Percentiles rank a stretch among this genome's conserved stretches.
Evolutionary conservation across 2,329 filamentous ascomycete genomes (phyloP).

Genomic region (Cyphellophora europaea): DNA sequence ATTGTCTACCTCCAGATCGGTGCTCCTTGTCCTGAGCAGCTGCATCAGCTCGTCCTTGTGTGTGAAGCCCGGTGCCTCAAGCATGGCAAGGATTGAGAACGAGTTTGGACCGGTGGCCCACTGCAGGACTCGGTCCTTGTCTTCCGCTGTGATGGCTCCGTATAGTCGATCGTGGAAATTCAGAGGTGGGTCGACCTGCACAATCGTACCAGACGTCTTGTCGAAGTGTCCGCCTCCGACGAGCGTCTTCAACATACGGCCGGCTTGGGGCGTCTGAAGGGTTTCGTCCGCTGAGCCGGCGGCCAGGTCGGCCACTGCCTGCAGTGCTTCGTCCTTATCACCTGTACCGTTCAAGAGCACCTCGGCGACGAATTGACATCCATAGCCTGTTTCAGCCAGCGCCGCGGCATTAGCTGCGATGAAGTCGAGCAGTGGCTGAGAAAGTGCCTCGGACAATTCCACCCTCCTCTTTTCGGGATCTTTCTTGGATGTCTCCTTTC

Average conservation of each 20-base stretch:
- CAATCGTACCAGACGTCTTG: slow-evolving; percentile 52
- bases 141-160: slow-evolving; percentile 48
- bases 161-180: slow-evolving; percentile 78
- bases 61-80: slow-evolving; percentile 65
- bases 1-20: slow-evolving; percentile 41
- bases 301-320: slow-evolving; percentile 49
- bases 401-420: slow-evolving; percentile 59
- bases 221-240: slow-evolving; percentile 86
- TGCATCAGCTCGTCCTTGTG: slow-evolving; percentile 58
- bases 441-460: slow-evolving; percentile 67
- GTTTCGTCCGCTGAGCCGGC: slow-evolving; percentile 32
- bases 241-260: slow-evolving; percentile 81
- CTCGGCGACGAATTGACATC: slow-evolving; percentile 77
- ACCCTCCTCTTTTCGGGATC: slow-evolving; percentile 64
- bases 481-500: slow-evolving; percentile 85
- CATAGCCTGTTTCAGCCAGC: slow-evolving; percentile 67
- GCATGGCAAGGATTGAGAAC: slow-evolving; percentile 73
- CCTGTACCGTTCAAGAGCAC: slow-evolving; percentile 67
- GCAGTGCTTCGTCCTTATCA: slow-evolving; percentile 65
- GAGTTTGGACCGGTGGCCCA: slow-evolving; percentile 85
- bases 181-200: slow-evolving; percentile 66
- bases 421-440: slow-evolving; percentile 64
- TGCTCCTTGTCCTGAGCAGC: slow-evolving; percentile 55
- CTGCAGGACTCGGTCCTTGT: slow-evolving; percentile 56
- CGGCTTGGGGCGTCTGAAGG: slow-evolving; percentile 50